These are phyloP conservation scores for Mycena alexandri DNA, from an alignment of 768 basidiomycete species.

Conservation along the genomic window DNA sequence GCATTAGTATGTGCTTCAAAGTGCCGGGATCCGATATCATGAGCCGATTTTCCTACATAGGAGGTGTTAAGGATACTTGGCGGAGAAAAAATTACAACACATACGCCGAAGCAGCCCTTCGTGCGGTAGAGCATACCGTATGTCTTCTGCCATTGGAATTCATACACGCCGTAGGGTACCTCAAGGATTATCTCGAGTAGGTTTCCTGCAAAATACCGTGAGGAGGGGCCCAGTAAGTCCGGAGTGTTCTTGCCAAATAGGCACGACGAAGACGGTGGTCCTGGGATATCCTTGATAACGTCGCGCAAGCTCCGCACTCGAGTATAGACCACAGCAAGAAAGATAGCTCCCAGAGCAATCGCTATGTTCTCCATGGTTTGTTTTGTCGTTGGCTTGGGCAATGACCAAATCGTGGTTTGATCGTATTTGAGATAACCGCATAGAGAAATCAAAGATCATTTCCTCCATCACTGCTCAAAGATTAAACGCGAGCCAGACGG, in stretches of 20 bases:
- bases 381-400: too few species aligned
- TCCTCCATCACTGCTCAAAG: too few species aligned
- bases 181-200: conserved; percentile 30
- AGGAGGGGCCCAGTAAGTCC: background rate
- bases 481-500: too few species aligned
- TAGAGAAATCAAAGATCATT: too few species aligned
- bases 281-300: conserved; percentile 31
- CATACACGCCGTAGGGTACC: conserved; percentile 31
- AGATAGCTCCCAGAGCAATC: conserved; percentile 27
- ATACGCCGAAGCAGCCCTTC: conserved; percentile 33
- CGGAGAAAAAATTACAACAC: background rate
- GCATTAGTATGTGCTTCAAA: conserved; percentile 28
- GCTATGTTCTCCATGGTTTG: conserved; percentile 16
- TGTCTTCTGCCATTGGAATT: conserved; percentile 36
- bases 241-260: conserved; percentile 25
- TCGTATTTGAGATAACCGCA: conserved; percentile 1
- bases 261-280: conserved; percentile 31
- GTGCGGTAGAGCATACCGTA: conserved; percentile 32
- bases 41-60: conserved; percentile 32
- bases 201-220: conserved; percentile 21
- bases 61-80: background rate
- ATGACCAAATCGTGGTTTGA: too few species aligned
- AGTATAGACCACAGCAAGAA: conserved; percentile 23
- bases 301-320: conserved; percentile 18
- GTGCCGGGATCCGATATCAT: conserved; percentile 35